A percentile compares a stretch with the other conserved stretches of the same genome.
These are phyloP conservation scores for Geranium brycei DNA, from an alignment of 345 rosid species.

Conservation along the genomic window DNA sequence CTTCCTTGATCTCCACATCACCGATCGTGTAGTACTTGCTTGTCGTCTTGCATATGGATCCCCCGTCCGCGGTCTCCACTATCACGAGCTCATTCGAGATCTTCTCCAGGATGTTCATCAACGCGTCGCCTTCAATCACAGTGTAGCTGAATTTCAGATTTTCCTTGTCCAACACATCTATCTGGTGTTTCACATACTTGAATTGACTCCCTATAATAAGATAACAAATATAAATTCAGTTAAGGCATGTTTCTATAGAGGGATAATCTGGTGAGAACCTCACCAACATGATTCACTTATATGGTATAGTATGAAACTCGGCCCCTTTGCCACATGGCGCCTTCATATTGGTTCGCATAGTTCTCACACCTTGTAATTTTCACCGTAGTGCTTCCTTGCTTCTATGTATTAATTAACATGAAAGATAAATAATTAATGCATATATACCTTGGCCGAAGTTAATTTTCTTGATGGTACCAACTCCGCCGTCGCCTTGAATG, in stretches of 20 bases:
- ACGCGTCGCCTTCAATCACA: slow-evolving; percentile 19
- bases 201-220: slow-evolving; percentile 10
- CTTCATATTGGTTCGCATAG: too few relatives aligned
- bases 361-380: too few relatives aligned
- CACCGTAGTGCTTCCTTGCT: too few relatives aligned
- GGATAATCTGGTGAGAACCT: too few relatives aligned
- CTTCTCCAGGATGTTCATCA: slow-evolving; percentile 10
- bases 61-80: slow-evolving; percentile 8
- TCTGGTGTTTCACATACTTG: slow-evolving; percentile 21
- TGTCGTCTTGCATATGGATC: slow-evolving; percentile 12
- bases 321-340: too few relatives aligned
- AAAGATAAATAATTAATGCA: too few relatives aligned
- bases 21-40: slow-evolving; percentile 14
- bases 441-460: slow-evolving; percentile 12
- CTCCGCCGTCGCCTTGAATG: slow-evolving; percentile 29
- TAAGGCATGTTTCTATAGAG: too few relatives aligned
- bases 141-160: slow-evolving; percentile 13
- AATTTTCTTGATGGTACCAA: slow-evolving; percentile 23
- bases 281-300: too few relatives aligned
- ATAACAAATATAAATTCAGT: too few relatives aligned
- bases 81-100: slow-evolving; percentile 14
- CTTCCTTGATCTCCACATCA: slow-evolving; percentile 1
- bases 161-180: slow-evolving; percentile 25
- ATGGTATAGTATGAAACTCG: too few relatives aligned
- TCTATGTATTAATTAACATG: too few relatives aligned